Evolutionary conservation across 2,329 filamentous ascomycete genomes (phyloP), one percentile per base, ranked within the genome.

Genomic region (Fusarium mangiferae): DNA sequence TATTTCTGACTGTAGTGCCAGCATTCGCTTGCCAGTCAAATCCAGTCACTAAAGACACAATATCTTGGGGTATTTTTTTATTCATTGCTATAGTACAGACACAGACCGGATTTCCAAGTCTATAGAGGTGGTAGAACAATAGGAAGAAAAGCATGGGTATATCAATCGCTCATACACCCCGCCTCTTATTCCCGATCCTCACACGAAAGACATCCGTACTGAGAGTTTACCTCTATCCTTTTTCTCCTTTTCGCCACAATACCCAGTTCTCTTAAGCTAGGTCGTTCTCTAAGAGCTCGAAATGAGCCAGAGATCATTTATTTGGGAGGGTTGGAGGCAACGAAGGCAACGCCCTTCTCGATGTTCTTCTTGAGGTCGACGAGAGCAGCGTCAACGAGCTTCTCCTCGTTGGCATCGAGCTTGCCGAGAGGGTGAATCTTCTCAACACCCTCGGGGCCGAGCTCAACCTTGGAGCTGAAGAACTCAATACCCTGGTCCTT

Each of bases 401-500:
- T 91, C 91, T 97, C 87, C 92, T 99, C 96, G 84, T 91, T 87
- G 80, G 91, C 90, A 82, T 94, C 94, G 82, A 98, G 82, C 85
- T 93, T 89, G 85, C 96, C 96, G 79, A 99, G 87, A 80, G 93
- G 91, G 84, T 93, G 89, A 84, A 98, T 96, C 91, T 97, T 93
- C 90, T 96, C 92, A 77, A 97, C 96, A 88, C 96, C 96, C 84
- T 96, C 93, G 84, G 95, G 95, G 87, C 96, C 96, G 81, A 99
- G 94, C 89, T 98, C 94, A 82, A 99, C 94, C 85, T 91, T 92
- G 87, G 93, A 95, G 83, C 94, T 93, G 88, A 99, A 99, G 93
- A 97, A 99, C 70, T 97, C 93, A 81, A 97, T 90, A 82, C 96
- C 96, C 89, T 97, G 93, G 88, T 98, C 95, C 93, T 98, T 98